These are phyloP conservation scores for Leccinum broughii DNA, from an alignment of 768 basidiomycete genomes.

Conservation along the genomic window DNA sequence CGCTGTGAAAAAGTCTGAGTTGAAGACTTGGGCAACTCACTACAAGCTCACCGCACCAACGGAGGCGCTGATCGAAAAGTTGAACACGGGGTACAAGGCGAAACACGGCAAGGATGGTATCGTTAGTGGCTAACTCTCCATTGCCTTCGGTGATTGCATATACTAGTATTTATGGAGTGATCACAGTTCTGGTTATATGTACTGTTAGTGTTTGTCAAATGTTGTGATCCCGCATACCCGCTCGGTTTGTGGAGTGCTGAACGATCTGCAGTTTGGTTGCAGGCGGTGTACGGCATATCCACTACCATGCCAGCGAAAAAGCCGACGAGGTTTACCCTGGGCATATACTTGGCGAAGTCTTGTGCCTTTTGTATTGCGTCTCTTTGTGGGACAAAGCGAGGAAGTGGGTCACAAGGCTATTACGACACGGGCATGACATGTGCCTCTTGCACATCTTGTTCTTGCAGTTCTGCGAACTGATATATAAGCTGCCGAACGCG, in stretches of 20 bases:
- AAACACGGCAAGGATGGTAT: slow-evolving; percentile 3
- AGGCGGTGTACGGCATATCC: too few relatives aligned
- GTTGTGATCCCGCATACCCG: not conserved
- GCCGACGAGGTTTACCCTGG: not conserved
- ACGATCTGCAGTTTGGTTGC: too few relatives aligned
- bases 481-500: slow-evolving; percentile 5
- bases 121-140: not conserved
- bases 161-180: not conserved
- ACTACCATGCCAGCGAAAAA: too few relatives aligned
- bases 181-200: not conserved
- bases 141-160: not conserved
- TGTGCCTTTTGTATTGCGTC: slow-evolving; percentile 99
- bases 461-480: slow-evolving; percentile 71
- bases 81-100: slow-evolving; percentile 1
- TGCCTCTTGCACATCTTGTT: slow-evolving; percentile 96
- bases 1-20: slow-evolving; percentile 9
- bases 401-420: not conserved
- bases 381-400: slow-evolving; percentile 80
- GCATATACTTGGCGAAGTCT: slow-evolving; percentile 68
- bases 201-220: not conserved
- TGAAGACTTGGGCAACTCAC: slow-evolving; percentile 1
- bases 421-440: slow-evolving; percentile 56
- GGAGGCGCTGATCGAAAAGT: not conserved
- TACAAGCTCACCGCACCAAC: slow-evolving; percentile 2
- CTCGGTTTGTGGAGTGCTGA: not conserved